Evolutionary conservation across 768 basidiomycete genomes (phyloP), one percentile per base, ranked within the genome.

Genomic region (Myochromella boudieri): DNA sequence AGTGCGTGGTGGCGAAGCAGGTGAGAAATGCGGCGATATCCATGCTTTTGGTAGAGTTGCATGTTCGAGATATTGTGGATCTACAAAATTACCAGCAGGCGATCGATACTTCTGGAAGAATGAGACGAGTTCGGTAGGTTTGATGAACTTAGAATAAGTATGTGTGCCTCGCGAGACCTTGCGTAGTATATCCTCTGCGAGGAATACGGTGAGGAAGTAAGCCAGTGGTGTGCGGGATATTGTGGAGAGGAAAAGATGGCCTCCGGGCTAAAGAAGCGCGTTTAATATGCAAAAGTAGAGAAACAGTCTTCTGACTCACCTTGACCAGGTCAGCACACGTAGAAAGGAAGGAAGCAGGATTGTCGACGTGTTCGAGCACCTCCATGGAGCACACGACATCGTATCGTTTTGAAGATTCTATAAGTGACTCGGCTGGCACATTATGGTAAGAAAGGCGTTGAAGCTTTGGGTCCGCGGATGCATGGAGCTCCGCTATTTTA

Each of bases 321-420:
- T 97, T 98, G 55, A 95, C 81, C 24, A 98, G 77, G 48, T 85
- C 76, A 0, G 88, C 88, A 54, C 93, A 87, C 29, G 85, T 82
- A 22, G 79, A 72, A 39, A 99, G 75, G 65, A 99, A 99, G 6
- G 77, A 75, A 5, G 81, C 74, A 1, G 97, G 95, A 59, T 95
- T 86, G 61, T 97, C 90, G 41, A 99, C 97, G 60, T 99, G 97
- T 68, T 99, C 97, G 24, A 99, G 62, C 6, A 99, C 95, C 65
- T 99, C 97, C 91, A 98, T 91, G 8, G 94, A 89, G 62, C 93
- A 97, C 11, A 99, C 94, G 15, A 94, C 79, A 62, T 98, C 95
- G 61, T 86, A 98, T 42, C 80, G 80, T 55, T 75, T 76, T 11
- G 77, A 63, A 4, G 83, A 81, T 9, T 75, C 60, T 22, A 90